Evolutionary conservation across 495 filamentous ascomycete genomes (phyloP).

Genomic region (Penicillium lagena): DNA sequence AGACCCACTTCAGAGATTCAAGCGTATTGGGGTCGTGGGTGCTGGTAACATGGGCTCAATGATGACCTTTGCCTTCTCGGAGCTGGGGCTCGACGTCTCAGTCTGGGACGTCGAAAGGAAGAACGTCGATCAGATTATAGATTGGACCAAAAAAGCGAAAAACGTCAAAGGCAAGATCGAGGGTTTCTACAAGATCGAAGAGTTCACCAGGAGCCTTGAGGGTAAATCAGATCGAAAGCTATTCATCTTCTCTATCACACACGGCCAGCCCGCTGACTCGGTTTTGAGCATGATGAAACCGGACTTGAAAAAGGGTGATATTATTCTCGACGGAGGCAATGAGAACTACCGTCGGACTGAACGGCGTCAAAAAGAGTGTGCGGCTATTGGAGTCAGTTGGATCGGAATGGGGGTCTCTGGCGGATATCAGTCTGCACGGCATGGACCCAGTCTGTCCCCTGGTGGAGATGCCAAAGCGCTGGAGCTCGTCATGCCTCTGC

Average conservation of each 20-base stretch:
- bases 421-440: constrained; percentile 62
- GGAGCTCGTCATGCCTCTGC: constrained; percentile 54
- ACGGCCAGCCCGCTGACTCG: constrained; percentile 60
- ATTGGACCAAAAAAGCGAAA: constrained; percentile 12
- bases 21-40: constrained; percentile 55
- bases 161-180: constrained; percentile 24
- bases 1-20: constrained; percentile 20
- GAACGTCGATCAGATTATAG: constrained; percentile 37
- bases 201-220: constrained; percentile 34
- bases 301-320: constrained; percentile 54
- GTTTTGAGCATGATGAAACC: constrained; percentile 54
- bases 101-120: constrained; percentile 50
- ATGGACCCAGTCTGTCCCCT: constrained; percentile 59
- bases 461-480: constrained; percentile 54
- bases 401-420: constrained; percentile 66
- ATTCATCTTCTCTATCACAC: constrained; percentile 64
- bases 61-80: constrained; percentile 60
- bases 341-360: constrained; percentile 67
- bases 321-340: constrained; percentile 68
- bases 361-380: constrained; percentile 51
- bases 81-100: constrained; percentile 53
- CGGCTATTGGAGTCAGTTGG: constrained; percentile 50
- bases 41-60: constrained; percentile 61
- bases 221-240: constrained; percentile 31
- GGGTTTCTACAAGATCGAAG: constrained; percentile 29